These are phyloP conservation scores for Yamadazyma atmosphaerica DNA, from an alignment of 1,139 yeast species.

Conservation along the genomic window DNA sequence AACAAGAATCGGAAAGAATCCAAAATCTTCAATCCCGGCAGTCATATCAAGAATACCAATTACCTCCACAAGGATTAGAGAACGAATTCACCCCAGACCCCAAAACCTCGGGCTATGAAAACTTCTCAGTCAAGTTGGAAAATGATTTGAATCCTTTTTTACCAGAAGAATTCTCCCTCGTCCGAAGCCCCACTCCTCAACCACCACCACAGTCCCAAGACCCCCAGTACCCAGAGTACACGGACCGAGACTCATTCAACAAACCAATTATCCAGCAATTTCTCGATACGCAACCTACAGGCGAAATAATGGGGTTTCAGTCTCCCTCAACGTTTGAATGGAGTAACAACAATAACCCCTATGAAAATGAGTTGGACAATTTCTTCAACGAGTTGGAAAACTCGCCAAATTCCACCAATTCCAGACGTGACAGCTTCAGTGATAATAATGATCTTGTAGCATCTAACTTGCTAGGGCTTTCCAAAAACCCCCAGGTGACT, in stretches of 20 bases:
- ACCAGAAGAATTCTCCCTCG: neutral
- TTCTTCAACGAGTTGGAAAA: slow-evolving; percentile 47
- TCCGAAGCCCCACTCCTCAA: neutral
- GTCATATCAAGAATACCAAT: too few relatives aligned
- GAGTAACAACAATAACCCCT: slow-evolving; percentile 11
- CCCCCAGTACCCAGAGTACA: neutral
- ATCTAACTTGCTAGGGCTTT: neutral
- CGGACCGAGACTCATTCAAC: slow-evolving; percentile 1
- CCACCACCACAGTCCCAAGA: slow-evolving; percentile 1
- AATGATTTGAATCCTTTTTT: slow-evolving; percentile 14
- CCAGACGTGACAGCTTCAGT: slow-evolving; percentile 16
- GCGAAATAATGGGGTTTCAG: slow-evolving; percentile 4
- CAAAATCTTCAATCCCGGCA: neutral
- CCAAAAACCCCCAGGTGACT: neutral
- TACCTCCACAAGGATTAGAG: neutral
- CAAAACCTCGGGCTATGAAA: slow-evolving; percentile 2
- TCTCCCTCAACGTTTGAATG: slow-evolving; percentile 31
- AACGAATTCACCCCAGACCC: neutral
- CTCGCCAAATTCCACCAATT: slow-evolving; percentile 24
- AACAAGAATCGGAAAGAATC: neutral
- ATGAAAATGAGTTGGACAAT: slow-evolving; percentile 13
- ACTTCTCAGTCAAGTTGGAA: slow-evolving; percentile 10
- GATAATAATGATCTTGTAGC: slow-evolving; percentile 5
- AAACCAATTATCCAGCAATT: slow-evolving; percentile 6
- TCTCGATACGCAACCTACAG: slow-evolving; percentile 3